A percentile compares a stretch with the other conserved stretches of the same genome.
phyloP scores from a whole-genome alignment of 257 asterid genomes.

The Parsonsia alboflavescens region DNA sequence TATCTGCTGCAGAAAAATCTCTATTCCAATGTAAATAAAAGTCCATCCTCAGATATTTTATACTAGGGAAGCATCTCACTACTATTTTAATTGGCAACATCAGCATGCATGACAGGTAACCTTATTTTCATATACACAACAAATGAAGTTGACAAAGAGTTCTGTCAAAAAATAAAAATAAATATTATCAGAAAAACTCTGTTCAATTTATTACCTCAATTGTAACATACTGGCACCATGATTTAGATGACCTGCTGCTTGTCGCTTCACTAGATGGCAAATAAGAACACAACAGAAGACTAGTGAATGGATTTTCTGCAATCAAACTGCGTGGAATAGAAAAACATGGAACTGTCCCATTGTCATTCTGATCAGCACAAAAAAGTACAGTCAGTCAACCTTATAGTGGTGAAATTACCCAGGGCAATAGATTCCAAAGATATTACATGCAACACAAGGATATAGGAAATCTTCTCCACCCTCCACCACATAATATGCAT shows the following conservation, averaged over 20 bases:
- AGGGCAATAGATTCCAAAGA: not conserved
- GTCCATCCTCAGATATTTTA: not conserved
- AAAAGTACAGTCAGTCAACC: constrained; percentile 32
- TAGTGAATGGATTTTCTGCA: constrained; percentile 84
- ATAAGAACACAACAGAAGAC: constrained; percentile 76
- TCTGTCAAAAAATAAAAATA: not conserved
- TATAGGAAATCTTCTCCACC: not conserved
- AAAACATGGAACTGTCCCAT: constrained; percentile 64
- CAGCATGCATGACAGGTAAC: not conserved
- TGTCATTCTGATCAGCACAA: constrained; percentile 58
- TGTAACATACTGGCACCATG: constrained; percentile 73
- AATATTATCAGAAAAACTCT: not conserved
- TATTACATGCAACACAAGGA: too few species aligned
- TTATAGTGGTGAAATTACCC: not conserved
- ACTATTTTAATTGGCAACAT: not conserved
- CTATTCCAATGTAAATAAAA: not conserved
- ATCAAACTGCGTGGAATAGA: constrained; percentile 78
- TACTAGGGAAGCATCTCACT: not conserved
- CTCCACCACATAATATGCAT: not conserved
- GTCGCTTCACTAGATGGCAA: constrained; percentile 34
- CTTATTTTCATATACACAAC: not conserved
- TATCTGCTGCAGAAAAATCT: not conserved
- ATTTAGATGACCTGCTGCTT: constrained; percentile 30
- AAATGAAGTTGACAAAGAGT: not conserved
- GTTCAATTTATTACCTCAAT: constrained; percentile 57